These are phyloP conservation scores for Apiospora sp. DNA, from an alignment of 2,329 filamentous ascomycete species.

Conservation along the genomic window DNA sequence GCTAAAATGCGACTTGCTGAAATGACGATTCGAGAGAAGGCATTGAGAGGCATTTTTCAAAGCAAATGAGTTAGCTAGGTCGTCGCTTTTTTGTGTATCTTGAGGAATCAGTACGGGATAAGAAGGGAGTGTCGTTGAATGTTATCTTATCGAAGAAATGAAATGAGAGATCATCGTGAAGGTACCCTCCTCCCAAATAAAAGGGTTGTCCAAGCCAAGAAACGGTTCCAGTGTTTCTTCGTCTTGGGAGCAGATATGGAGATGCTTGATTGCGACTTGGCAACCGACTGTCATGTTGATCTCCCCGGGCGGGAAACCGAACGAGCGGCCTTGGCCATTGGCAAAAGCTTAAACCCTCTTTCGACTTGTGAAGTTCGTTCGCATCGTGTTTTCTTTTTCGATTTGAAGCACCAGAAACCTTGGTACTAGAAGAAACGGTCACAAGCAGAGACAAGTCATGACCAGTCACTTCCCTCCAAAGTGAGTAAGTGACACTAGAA, in stretches of 20 bases:
- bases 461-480: no score
- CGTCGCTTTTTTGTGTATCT: neutral
- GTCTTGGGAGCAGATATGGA: neutral
- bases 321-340: neutral
- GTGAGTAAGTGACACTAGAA: neutral
- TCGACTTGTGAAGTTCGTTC: no score
- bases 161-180: no score
- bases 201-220: neutral
- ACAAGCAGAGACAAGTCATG: neutral
- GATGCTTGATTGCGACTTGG: slow-evolving; percentile 3
- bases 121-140: neutral
- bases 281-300: neutral
- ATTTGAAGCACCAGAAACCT: no score
- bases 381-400: no score
- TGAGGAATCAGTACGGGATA: neutral
- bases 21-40: neutral
- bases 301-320: neutral
- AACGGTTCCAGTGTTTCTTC: neutral
- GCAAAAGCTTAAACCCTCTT: neutral
- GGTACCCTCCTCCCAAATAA: neutral
- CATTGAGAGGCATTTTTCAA: neutral
- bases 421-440: no score
- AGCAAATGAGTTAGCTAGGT: neutral
- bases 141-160: neutral
- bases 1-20: neutral